A percentile compares a stretch with the other conserved stretches of the same genome.
Conservation (phyloP, 805 yeast species). For the Metschnikowia continentalis region DNA sequence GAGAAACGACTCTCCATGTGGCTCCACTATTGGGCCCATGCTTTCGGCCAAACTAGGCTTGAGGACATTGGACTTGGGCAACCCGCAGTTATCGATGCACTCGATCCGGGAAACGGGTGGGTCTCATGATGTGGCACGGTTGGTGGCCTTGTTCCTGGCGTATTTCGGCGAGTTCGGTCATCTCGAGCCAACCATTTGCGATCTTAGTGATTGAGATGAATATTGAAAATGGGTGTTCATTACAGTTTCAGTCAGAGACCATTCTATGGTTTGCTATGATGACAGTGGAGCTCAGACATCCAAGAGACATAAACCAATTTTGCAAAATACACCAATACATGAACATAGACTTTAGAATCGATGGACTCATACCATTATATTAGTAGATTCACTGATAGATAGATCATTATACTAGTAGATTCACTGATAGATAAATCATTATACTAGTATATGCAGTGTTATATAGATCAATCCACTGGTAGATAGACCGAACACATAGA, state of each 20-base stretch:
- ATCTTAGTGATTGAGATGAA: neutral
- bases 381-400: too few relatives aligned
- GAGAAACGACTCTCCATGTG: conserved; percentile 90
- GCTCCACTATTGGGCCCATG: conserved; percentile 95
- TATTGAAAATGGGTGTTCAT: too few relatives aligned
- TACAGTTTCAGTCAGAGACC: neutral
- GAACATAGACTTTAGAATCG: too few relatives aligned
- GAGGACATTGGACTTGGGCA: conserved; percentile 84
- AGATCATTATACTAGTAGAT: too few relatives aligned
- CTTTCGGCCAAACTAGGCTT: conserved; percentile 83
- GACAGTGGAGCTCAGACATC: neutral
- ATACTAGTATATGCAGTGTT: too few relatives aligned
- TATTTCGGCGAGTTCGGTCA: conserved; percentile 46
- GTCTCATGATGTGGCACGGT: conserved; percentile 60
- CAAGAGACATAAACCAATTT: too few relatives aligned
- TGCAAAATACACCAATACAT: too few relatives aligned
- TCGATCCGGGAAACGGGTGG: conserved; percentile 92
- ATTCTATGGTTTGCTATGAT: too few relatives aligned
- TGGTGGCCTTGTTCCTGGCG: conserved; percentile 56
- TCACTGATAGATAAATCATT: too few relatives aligned
- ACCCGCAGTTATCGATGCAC: conserved; percentile 92
- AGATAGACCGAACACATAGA: too few relatives aligned
- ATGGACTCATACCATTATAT: too few relatives aligned
- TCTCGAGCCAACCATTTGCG: conserved; percentile 19
- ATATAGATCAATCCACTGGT: too few relatives aligned